Base-by-base conservation (phyloP, 148 eudicot species). In the Rhododendron griersonianum region DNA sequence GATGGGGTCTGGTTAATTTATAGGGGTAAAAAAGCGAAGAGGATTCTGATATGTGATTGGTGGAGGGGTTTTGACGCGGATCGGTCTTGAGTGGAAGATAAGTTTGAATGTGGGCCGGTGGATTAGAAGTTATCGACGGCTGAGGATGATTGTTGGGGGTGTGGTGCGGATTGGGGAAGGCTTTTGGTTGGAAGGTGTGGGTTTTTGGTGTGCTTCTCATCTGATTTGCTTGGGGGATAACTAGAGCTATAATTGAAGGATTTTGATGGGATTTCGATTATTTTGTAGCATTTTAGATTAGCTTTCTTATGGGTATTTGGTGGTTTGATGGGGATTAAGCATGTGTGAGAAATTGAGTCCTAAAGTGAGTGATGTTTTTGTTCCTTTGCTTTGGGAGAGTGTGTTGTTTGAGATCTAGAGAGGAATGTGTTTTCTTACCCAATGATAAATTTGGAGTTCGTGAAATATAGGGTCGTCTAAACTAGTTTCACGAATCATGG, bases 21-120 rank as follows among this genome's bases (percentile, higher is more conserved):
- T 83, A 83, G 82, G 82, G 61, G 15, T 13, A n/a, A 30, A 23
- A 30, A 35, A 18, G 33, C 33, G 9, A 2, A 39, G 50, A 8
- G 25, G 78, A 35, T 2, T 59, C 23, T 23, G 78, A 30, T 1
- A 1, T 83, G 65, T 83, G 86, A 87, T 87, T 87, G 88, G 88
- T 78, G 39, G 79, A 77, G 53, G 25, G 19, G 65, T 7, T 0
- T 63, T 48, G 61, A 83, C 86, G 86, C 37, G 86, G 88, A 87
- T 87, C 21, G 59, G 45, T 7, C 2, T 16, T 1, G 6, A 15
- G 78, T 2, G 3, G 3, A 23, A 71, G n/a, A 41, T 61, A 51
- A 28, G 78, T 83, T 87, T 87, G 13, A 83, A 83, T 83, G 1
- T 33, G 44, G 79, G 53, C 79, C 67, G 86, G 35, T 83, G 30